Base-by-base conservation (phyloP, 306 rosid genomes). In the Chamaecrista fasciculata region DNA sequence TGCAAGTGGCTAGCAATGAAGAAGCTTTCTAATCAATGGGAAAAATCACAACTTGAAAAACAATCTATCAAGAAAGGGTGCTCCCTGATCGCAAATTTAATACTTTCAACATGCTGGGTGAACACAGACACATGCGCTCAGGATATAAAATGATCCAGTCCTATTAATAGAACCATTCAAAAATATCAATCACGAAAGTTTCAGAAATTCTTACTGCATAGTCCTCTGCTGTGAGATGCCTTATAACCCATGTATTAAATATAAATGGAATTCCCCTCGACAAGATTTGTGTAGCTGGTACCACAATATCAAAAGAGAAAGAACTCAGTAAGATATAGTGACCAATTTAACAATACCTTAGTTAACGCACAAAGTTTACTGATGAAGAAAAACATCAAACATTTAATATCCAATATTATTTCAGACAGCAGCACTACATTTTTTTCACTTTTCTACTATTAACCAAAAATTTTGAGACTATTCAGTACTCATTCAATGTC, bases 181-280 rank as follows among this genome's bases (percentile, higher is more conserved):
- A 31, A 40, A 55, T 23, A 67, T 28, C 7, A 66, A 25, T 42
- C 24, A 51, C 2, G 62, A 43, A 62, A 29, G 18, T 19, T 0
- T 18, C 5, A 43, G 29, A 50, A 53, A 37, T 40, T 18, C 5
- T 73, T 82, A 93, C 98, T 83, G 98, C 97, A 44, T 90, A 94
- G 75, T 94, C 97, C 74, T 88, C 92, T 66, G 78, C 80, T 18
- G 89, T 86, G 31, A 94, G 96, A 77, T 90, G 93, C 85, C 98
- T 83, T 56, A 90, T 87, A 67, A 94, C 88, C 96, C 96, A 91
- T 31, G 92, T 86, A 80, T 90, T 94, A 89, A 94, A 91, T 71
- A 90, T 74, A 69, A 94, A 94, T 33, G 96, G 97, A 36, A 94
- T 90, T 53, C 98, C 98, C 68, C 98, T 85, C 23, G 98, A 94